Percentiles rank a stretch among this genome's conserved stretches.
Conservation (phyloP, 257 asterid species). For the Galeopsis tetrahit region DNA sequence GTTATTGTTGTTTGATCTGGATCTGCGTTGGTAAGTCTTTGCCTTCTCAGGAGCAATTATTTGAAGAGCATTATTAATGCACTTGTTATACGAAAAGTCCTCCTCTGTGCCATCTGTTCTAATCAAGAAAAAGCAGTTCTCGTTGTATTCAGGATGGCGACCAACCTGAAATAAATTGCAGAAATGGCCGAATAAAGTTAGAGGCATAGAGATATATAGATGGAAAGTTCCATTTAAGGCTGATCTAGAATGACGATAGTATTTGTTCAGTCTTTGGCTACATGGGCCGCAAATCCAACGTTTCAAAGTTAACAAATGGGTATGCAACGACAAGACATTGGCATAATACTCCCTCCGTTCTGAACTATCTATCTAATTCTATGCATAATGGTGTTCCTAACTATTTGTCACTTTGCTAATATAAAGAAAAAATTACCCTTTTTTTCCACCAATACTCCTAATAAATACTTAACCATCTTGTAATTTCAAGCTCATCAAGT, state of each 20-base stretch:
- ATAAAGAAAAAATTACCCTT: too few species aligned
- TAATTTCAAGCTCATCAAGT: too few species aligned
- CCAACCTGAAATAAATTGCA: slow-evolving; percentile 65
- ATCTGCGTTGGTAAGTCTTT: slow-evolving; percentile 39
- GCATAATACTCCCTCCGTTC: neutral
- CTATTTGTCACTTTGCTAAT: too few species aligned
- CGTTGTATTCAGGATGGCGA: slow-evolving; percentile 60
- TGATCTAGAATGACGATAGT: slow-evolving; percentile 13
- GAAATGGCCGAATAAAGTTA: slow-evolving; percentile 2
- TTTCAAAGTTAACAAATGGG: neutral
- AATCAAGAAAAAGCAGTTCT: slow-evolving; percentile 72
- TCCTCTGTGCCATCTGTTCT: slow-evolving; percentile 80
- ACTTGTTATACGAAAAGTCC: slow-evolving; percentile 88
- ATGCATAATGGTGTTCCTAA: too few species aligned
- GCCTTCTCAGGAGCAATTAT: slow-evolving; percentile 56
- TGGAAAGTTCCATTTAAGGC: neutral
- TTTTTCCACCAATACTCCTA: too few species aligned
- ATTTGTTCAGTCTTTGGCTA: too few species aligned
- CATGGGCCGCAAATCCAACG: neutral
- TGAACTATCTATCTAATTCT: too few species aligned
- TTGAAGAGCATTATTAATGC: slow-evolving; percentile 63
- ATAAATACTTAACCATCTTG: too few species aligned
- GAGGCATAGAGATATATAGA: neutral
- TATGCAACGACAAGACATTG: neutral
- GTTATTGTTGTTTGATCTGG: slow-evolving; percentile 36